phyloP scores from a whole-genome alignment of 73 alveolate species.

The Tetrahymena thermophila region DNA sequence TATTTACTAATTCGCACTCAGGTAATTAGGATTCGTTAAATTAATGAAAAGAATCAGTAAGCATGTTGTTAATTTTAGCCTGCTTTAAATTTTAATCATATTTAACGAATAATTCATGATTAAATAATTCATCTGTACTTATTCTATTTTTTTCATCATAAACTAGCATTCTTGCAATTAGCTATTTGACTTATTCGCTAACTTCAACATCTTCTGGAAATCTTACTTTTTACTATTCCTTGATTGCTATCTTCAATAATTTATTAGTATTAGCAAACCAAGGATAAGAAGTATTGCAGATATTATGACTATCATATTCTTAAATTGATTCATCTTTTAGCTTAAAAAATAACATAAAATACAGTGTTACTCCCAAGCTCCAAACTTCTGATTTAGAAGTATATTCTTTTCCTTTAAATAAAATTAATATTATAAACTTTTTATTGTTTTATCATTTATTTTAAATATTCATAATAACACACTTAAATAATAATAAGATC shows the following conservation, averaged over 20 bases:
- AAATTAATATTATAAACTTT: neutral
- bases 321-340: conserved; percentile 6
- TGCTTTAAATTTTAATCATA: neutral
- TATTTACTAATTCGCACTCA: neutral
- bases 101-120: neutral
- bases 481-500: neutral
- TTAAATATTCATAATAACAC: no score
- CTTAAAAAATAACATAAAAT: conserved; percentile 32
- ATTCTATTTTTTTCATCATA: conserved; percentile 24
- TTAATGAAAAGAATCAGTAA: neutral
- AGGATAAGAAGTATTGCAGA: neutral
- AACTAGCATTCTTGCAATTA: conserved; percentile 20
- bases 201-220: neutral
- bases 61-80: neutral
- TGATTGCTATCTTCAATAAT: neutral
- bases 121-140: neutral
- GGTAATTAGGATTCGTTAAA: neutral
- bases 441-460: no score
- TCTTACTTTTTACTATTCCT: neutral
- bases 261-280: neutral
- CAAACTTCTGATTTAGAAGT: conserved; percentile 7
- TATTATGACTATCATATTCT: neutral
- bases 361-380: conserved; percentile 45
- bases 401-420: neutral
- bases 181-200: conserved; percentile 1